A percentile compares a stretch with the other conserved stretches of the same genome.
Conservation (phyloP, 2,329 filamentous ascomycete genomes). For the Tolypocladium capitatum region DNA sequence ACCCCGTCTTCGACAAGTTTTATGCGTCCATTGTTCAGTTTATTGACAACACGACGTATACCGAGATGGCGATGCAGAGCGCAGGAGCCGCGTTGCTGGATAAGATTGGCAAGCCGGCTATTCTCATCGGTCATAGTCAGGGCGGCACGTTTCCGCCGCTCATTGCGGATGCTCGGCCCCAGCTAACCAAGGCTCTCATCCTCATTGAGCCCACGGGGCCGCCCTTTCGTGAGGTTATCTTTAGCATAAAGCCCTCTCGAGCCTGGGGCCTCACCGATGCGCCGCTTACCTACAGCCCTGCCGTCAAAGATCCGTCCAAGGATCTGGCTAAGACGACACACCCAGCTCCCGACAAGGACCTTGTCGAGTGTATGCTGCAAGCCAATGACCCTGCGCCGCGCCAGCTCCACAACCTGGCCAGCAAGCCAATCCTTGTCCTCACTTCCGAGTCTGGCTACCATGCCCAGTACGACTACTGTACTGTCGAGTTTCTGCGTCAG, state of each 20-base stretch:
- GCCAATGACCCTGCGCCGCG: conserved; percentile 8
- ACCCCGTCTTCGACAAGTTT: conserved; percentile 26
- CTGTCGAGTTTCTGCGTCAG: conserved; percentile 26
- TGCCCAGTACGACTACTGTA: conserved; percentile 29
- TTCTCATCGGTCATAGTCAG: conserved; percentile 31
- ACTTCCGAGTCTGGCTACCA: conserved; percentile 32
- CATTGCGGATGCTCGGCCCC: conserved; percentile 26
- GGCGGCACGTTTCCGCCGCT: conserved; percentile 29
- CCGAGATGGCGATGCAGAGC: conserved; percentile 22
- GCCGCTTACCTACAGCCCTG: conserved; percentile 32
- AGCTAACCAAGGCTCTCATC: conserved; percentile 26
- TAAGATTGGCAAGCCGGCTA: conserved; percentile 24
- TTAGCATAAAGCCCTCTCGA: conserved; percentile 19
- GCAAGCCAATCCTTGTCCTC: conserved; percentile 8
- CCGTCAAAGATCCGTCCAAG: conserved; percentile 19
- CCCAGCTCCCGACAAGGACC: conserved; percentile 8
- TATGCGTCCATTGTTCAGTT: conserved; percentile 26
- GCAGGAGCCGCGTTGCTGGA: conserved; percentile 29
- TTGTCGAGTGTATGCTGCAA: conserved; percentile 21
- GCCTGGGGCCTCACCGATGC: conserved; percentile 34
- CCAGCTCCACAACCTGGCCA: conserved; percentile 4
- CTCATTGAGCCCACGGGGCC: conserved; percentile 33
- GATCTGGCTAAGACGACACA: conserved; percentile 20
- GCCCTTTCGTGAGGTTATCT: conserved; percentile 29
- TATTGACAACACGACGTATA: conserved; percentile 16